Evolutionary conservation across 75 land plant genomes (phyloP).

Genomic region (Pseudotsuga menziesii): DNA sequence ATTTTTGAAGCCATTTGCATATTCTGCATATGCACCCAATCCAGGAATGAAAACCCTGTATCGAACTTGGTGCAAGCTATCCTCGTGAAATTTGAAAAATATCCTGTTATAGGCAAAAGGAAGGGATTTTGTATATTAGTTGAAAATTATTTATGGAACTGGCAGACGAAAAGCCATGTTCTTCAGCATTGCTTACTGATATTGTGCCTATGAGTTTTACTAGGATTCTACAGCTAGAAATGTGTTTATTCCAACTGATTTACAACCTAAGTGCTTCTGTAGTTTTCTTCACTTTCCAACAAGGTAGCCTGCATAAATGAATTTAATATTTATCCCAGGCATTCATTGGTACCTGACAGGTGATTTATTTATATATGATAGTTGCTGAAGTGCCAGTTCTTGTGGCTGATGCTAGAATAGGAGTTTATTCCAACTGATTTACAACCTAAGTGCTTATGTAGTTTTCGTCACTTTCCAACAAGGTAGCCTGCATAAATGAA

Average conservation of each 20-base stretch:
- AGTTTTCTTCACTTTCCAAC: not conserved
- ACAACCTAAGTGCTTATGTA: not conserved
- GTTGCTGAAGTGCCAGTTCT: no score
- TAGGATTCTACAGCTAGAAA: not conserved
- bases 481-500: not conserved
- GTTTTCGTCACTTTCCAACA: not conserved
- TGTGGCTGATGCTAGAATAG: not conserved
- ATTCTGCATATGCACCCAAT: not conserved
- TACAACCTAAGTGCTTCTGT: not conserved
- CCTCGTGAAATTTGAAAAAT: not conserved
- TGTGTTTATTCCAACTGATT: not conserved
- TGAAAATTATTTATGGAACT: not conserved
- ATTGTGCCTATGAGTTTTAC: not conserved
- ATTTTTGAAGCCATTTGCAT: slow-evolving; percentile 1
- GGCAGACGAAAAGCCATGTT: not conserved
- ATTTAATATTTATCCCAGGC: not conserved
- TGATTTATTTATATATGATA: no score
- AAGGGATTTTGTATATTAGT: not conserved
- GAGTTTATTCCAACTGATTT: not conserved
- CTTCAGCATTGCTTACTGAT: not conserved
- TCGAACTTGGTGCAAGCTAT: not conserved
- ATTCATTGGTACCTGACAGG: not conserved
- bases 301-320: not conserved
- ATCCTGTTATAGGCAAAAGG: not conserved
- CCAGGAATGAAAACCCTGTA: not conserved